Base-by-base conservation (phyloP, 805 yeast genomes). In the Vanderwaltozyma yarrowii region DNA sequence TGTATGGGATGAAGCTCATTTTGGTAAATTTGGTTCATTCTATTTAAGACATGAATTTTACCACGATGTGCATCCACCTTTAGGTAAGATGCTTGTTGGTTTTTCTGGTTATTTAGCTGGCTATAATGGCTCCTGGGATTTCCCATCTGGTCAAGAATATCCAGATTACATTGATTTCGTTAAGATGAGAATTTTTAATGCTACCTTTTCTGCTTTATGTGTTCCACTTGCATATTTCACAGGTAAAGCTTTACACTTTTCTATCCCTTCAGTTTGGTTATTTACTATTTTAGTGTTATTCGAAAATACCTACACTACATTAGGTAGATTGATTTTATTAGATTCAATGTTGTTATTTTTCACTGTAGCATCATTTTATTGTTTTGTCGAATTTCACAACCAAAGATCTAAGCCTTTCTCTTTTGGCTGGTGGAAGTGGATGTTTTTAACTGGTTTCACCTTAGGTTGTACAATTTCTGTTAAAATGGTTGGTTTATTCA, bases 401-500 rank as follows among this genome's bases (percentile, higher is more conserved):
- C 58, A 74, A 42, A 66, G 75, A 47, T 37, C 52, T 2, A 44
- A 50, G 10, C 67, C 71, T 24, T 92, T 89, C 58, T 51, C 81
- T 18, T 66, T 78, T 52, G 77, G 78, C 57, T 92, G 99, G 98
- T 92, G 95, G 95, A 77, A 76, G 58, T 89, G 96, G 95, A 63
- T 92, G 37, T 50, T 80, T 18, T 64, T 82, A 41, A 82, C 95
- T 8, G 99, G 99, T 47, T 64, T 86, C 37, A 68, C 76, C 33
- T 76, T 92, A 52, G 97, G 98, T 30, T 83, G 92, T 60, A 82
- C 88, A 15, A 80, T 89, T 56, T 81, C 95, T 21, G 94, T 87
- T 41, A 92, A 92, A 64, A 86, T 88, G 95, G 97, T 92, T 41
- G 99, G 99, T 51, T 70, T 89, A 40, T 85, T 92, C 53, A 84